Base-by-base conservation (phyloP, 768 basidiomycete species). In the Agrocybe chaxingu region DNA sequence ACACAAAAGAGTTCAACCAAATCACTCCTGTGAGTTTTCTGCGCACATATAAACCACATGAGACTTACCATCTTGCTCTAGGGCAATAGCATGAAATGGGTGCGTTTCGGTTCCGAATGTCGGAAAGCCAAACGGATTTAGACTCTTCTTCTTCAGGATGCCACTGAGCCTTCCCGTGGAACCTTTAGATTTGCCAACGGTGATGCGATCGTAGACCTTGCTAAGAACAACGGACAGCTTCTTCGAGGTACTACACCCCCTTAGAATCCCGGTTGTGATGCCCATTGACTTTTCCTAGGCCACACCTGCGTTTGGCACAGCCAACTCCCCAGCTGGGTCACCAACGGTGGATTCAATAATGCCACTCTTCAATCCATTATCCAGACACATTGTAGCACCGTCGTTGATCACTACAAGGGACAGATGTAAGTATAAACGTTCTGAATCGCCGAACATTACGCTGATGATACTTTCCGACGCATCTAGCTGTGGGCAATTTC, bases 11-110 rank as follows among this genome's bases (percentile, higher is more conserved):
- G 73, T 24, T 24, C 24, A 24, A 24, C 24, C 24, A 24, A 56
- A 62, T 79, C 51, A 78, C 77, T 1, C 67, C 77, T 18, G 76
- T 67, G 34, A 12, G 59, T 54, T 9, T 10, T 10, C 16, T 24
- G 24, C 24, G 6, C 1, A 29, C 39, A 45, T 18, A 29, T 19
- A 34, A 7, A 45, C 16, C 39, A 40, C 10, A 10, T 16, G 24
- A 39, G 6, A 31, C 47, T 48, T 11, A 48, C 37, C 12, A 35
- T 10, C 9, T 42, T 32, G 11, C 12, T 38, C 0, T 41, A 66
- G 63, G 63, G 66, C 5, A 79, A 79, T 57, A 73, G 70, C 47
- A 78, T 80, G 79, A 80, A 80, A 73, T 80, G 78, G 77, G 77
- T 74, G 50, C n/a, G 63, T 45, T 16, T 40, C 4, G 6, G 18